Evolutionary conservation across 331 rosid species (phyloP), one percentile per base, ranked within the genome.

Genomic region (Malus hybrid): DNA sequence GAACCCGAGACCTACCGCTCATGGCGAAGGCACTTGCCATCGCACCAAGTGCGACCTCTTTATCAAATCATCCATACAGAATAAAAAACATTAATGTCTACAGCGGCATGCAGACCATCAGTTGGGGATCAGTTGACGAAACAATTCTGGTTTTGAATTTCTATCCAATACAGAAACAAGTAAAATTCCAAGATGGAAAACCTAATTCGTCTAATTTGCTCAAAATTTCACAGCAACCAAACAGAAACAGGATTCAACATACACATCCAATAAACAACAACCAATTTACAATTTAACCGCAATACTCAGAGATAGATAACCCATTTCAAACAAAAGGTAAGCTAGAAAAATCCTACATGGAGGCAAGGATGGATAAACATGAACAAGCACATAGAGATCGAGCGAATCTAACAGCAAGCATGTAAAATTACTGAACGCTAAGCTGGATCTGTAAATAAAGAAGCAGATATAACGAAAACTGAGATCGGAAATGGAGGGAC

Each of bases 381-480:
- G 27, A 75, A 3, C 15, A 29, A 85, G 12, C 63, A 80, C 64
- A 57, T 4, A 28, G 15, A 76, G 27, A 14, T 39, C 69, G 72
- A 72, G 63, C 32, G 71, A 88, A 93, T 91, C 93, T 81, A 46
- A 74, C 34, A 67, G 57, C 64, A 5, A 65, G 7, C 42, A 54
- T 29, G 8, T 11, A 18, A 42, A 34, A 24, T 42, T 10, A 79
- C 3, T 6, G 12, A 50, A 31, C 29, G 55, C 6, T 3, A 77
- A 79, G 52, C 70, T 2, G 65, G 72, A 81, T 72, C 74, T 63
- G 57, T 36, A 39, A 57, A 27, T 42, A n/a, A 24, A 52, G 24
- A 1, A 42, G 28, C 13, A 61, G 42, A 15, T 3, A 1, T 0
- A 5, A 46, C 24, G 13, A 36, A 18, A 55, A 48, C 8, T 12